These are phyloP conservation scores for Blastobotrys indianensis DNA, from an alignment of 1,139 yeast genomes.

Conservation along the genomic window DNA sequence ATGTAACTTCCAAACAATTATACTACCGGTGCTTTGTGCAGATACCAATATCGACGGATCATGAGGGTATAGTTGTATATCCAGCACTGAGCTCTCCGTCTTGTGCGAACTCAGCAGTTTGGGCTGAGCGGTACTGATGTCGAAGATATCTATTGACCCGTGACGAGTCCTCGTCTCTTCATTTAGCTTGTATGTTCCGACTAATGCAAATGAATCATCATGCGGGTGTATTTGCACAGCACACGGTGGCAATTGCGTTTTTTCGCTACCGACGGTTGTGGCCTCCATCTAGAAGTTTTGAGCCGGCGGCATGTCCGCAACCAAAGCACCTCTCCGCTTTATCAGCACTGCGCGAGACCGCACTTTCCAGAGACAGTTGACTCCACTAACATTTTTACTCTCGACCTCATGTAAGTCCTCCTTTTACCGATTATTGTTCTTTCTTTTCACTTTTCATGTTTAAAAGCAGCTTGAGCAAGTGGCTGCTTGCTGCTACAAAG, in stretches of 20 bases:
- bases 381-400: not conserved
- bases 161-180: constrained; percentile 51
- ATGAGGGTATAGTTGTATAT: constrained; percentile 58
- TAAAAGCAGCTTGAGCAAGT: not conserved
- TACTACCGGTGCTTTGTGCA: constrained; percentile 76
- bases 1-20: constrained; percentile 52
- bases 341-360: not conserved
- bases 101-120: not conserved
- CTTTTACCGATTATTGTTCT: not conserved
- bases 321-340: not conserved
- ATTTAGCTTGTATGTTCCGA: constrained; percentile 78
- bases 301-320: not conserved
- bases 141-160: constrained; percentile 68
- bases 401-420: not conserved
- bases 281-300: not conserved
- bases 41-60: constrained; percentile 47
- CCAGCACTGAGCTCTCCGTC: constrained; percentile 52
- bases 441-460: not conserved
- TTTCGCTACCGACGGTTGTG: constrained; percentile 12
- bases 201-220: constrained; percentile 43
- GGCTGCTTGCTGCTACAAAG: not conserved
- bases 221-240: constrained; percentile 57
- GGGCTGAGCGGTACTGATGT: constrained; percentile 8
- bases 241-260: constrained; percentile 73
- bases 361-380: not conserved